phyloP scores from a whole-genome alignment of 306 rosid species.

The Cucurbita ficifolia region DNA sequence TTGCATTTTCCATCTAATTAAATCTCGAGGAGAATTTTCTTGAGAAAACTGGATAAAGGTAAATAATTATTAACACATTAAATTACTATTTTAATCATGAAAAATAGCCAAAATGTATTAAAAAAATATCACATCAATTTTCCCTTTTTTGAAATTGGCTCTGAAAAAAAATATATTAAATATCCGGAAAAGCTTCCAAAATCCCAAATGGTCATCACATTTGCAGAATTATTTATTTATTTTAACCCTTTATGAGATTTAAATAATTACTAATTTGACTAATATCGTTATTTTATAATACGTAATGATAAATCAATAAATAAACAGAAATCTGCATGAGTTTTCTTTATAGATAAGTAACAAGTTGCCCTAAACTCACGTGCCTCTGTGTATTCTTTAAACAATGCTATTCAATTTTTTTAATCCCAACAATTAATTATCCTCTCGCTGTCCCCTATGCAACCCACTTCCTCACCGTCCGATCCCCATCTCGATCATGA shows the following conservation, averaged over 20 bases:
- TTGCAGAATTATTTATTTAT: not conserved
- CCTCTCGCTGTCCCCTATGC: not conserved
- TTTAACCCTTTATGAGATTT: not conserved
- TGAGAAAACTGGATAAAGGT: too few species aligned
- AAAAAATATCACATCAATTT: not conserved
- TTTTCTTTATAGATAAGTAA: not conserved
- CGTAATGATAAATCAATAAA: not conserved
- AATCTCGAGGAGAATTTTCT: too few species aligned
- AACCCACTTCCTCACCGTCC: not conserved
- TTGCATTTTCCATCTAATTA: too few species aligned
- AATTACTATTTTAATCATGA: not conserved
- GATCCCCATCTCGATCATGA: not conserved
- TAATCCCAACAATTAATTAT: not conserved
- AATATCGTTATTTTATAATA: not conserved
- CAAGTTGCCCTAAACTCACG: conserved; percentile 3
- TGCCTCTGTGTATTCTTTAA: not conserved
- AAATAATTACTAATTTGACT: not conserved
- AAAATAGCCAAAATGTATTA: not conserved
- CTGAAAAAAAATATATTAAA: not conserved
- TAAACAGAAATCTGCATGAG: not conserved
- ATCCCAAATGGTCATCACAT: not conserved
- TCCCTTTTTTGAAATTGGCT: not conserved
- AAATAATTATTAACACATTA: not conserved
- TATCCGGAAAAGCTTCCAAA: not conserved
- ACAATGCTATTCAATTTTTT: not conserved